Percentiles rank a stretch among this genome's conserved stretches.
These are phyloP conservation scores for Dioszegia crocea DNA, from an alignment of 768 basidiomycete species.

Conservation along the genomic window DNA sequence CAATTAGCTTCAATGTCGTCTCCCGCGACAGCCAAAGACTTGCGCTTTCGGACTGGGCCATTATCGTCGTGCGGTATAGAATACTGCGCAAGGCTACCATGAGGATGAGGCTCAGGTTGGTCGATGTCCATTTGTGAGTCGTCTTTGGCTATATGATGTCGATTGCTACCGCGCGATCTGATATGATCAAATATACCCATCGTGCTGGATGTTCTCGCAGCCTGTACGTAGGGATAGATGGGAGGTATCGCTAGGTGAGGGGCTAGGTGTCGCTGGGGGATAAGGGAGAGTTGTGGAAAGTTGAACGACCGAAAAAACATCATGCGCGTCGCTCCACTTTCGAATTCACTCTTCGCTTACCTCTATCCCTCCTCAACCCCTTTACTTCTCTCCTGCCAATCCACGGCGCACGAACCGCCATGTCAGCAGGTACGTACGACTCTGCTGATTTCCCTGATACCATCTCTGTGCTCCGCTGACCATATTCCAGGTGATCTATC, in stretches of 20 bases:
- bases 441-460: neutral
- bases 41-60: constrained; percentile 38
- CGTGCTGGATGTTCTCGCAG: neutral
- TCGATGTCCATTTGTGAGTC: constrained; percentile 41
- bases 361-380: neutral
- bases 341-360: neutral
- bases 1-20: neutral
- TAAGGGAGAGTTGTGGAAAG: neutral
- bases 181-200: too few species aligned
- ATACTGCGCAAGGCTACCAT: constrained; percentile 20
- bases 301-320: constrained; percentile 8
- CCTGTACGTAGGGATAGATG: neutral
- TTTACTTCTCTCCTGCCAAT: neutral
- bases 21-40: constrained; percentile 4
- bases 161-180: neutral
- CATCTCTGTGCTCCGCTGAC: neutral
- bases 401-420: neutral
- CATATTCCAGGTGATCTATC: constrained; percentile 30
- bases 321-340: constrained; percentile 20
- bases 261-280: neutral
- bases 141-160: constrained; percentile 5
- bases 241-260: neutral
- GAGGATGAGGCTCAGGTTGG: constrained; percentile 13
- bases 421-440: constrained; percentile 18
- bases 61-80: constrained; percentile 19